Conservation (phyloP, 306 rosid genomes). For the Elaeagnus macrophylla region DNA sequence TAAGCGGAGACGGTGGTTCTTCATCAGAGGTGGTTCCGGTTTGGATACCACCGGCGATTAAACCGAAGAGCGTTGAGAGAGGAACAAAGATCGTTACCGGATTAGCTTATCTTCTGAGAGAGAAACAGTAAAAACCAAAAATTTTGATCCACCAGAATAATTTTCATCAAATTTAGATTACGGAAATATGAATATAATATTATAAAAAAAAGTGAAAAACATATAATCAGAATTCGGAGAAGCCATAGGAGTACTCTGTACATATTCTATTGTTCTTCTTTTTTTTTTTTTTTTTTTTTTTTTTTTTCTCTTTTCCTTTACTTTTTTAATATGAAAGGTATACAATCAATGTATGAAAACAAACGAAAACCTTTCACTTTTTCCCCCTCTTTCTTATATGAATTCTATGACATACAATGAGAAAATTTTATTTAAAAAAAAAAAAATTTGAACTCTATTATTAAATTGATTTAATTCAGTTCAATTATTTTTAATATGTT, state of each 20-base stretch:
- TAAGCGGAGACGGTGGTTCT: not conserved
- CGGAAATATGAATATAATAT: slow-evolving; percentile 10
- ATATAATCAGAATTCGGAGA: slow-evolving; percentile 21
- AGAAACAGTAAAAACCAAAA: slow-evolving; percentile 43
- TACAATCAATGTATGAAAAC: no score
- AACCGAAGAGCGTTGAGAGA: slow-evolving; percentile 66
- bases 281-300: no score
- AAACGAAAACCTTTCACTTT: no score
- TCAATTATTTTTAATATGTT: no score
- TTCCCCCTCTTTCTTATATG: no score
- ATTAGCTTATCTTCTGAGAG: slow-evolving; percentile 76
- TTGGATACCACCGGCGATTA: slow-evolving; percentile 89
- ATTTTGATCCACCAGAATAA: slow-evolving; percentile 1
- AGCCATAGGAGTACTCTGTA: not conserved
- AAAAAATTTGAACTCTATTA: no score
- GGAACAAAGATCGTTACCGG: slow-evolving; percentile 80
- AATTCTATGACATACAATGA: no score
- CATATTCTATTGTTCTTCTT: no score
- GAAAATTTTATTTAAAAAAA: no score
- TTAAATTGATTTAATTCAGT: no score
- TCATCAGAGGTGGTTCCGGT: slow-evolving; percentile 13
- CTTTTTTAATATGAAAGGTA: no score
- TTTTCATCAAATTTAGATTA: slow-evolving; percentile 8
- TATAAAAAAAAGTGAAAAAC: slow-evolving; percentile 8
- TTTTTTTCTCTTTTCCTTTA: no score